These are phyloP conservation scores for Cadophora luteo-olivacea DNA, from an alignment of 2,329 filamentous ascomycete genomes.

Conservation along the genomic window DNA sequence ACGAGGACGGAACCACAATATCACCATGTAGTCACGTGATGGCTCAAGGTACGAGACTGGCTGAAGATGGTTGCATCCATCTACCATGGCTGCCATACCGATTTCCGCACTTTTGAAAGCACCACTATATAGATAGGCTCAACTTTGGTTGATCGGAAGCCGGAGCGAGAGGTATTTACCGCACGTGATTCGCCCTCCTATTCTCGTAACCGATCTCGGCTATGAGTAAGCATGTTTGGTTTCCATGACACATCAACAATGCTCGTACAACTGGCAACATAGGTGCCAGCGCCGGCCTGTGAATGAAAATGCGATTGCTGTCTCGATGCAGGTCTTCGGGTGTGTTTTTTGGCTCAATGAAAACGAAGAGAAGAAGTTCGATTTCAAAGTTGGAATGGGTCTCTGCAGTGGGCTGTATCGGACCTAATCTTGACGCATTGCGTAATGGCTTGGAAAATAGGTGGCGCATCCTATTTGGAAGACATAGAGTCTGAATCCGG, in stretches of 20 bases:
- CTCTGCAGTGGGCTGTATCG: background rate
- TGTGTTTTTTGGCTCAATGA: background rate
- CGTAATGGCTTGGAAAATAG: background rate
- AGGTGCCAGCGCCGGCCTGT: background rate
- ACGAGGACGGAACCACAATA: too few relatives aligned
- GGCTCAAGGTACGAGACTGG: too few relatives aligned
- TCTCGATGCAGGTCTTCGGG: background rate
- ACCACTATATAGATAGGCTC: too few relatives aligned
- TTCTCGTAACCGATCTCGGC: slow-evolving; percentile 13
- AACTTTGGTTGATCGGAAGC: too few relatives aligned
- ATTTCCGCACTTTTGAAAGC: too few relatives aligned
- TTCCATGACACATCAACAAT: slow-evolving; percentile 16
- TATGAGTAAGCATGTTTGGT: slow-evolving; percentile 14
- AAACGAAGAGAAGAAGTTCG: background rate
- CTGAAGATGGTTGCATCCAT: too few relatives aligned
- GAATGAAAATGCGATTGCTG: background rate
- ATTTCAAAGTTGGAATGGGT: background rate
- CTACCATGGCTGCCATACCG: too few relatives aligned
- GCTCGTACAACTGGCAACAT: slow-evolving; percentile 1
- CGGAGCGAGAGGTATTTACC: background rate
- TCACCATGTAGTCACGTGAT: too few relatives aligned
- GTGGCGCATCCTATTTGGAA: background rate
- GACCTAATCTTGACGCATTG: background rate
- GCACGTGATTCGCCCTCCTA: slow-evolving; percentile 6
- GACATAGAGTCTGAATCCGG: background rate